Conservation (phyloP, 192 early-diverging fungal species). For the Coemansia sp. region DNA sequence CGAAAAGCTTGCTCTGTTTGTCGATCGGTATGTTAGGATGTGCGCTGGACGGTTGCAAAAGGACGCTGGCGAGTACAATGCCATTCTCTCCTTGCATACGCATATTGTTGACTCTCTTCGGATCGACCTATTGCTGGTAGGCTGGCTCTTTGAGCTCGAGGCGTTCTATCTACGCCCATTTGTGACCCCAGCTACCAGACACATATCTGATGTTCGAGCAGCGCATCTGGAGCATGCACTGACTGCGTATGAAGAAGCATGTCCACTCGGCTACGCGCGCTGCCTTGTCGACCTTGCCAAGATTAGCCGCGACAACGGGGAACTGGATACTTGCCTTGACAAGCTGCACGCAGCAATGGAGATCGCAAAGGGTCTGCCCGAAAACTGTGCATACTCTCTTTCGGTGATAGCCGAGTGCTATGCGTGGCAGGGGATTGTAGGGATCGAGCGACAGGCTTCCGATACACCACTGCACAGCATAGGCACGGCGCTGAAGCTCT, state of each 20-base stretch:
- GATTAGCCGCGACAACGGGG: constrained; percentile 24
- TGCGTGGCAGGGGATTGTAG: constrained; percentile 32
- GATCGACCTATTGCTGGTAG: background rate
- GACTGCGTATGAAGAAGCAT: constrained; percentile 3
- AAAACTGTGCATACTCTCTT: constrained; percentile 13
- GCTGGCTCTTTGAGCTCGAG: constrained; percentile 48
- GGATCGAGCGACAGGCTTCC: constrained; percentile 10
- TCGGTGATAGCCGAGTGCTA: constrained; percentile 30
- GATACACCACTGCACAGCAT: constrained; percentile 2
- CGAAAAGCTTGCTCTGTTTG: constrained; percentile 24
- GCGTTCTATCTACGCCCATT: constrained; percentile 30
- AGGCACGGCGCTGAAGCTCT: constrained; percentile 7
- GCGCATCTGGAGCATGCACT: constrained; percentile 15
- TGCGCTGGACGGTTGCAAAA: constrained; percentile 23
- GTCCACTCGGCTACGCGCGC: constrained; percentile 25
- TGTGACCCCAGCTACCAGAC: background rate
- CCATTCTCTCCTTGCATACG: constrained; percentile 4
- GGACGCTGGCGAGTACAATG: constrained; percentile 12
- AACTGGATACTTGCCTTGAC: background rate
- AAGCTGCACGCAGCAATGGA: constrained; percentile 28
- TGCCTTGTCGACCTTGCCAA: constrained; percentile 35
- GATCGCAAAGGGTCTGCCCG: constrained; percentile 7
- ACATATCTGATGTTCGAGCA: constrained; percentile 3
- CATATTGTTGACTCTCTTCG: background rate
- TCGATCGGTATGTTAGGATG: constrained; percentile 48